phyloP scores from a whole-genome alignment of 768 basidiomycete species.

The Pulveroboletus sp. region DNA sequence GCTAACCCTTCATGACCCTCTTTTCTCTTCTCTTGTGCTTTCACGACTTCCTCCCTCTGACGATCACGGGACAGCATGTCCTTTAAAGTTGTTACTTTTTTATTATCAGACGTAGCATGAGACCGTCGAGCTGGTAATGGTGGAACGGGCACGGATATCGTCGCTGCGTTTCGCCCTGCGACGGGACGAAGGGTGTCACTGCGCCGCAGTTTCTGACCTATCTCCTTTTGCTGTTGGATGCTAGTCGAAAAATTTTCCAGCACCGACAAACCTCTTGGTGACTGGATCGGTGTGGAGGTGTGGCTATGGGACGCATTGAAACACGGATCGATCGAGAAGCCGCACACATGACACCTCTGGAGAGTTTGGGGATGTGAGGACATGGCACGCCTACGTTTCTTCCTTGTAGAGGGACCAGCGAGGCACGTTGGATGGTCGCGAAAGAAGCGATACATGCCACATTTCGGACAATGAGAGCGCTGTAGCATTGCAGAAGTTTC shows the following conservation, averaged over 20 bases:
- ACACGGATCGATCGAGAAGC: conserved; percentile 8
- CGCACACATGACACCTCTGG: conserved; percentile 20
- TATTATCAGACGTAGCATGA: conserved; percentile 35
- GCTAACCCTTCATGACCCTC: conserved; percentile 41
- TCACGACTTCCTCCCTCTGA: conserved; percentile 35
- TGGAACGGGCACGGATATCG: neutral
- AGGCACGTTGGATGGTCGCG: conserved; percentile 36
- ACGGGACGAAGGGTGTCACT: neutral
- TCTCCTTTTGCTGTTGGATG: neutral
- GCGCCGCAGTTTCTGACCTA: neutral
- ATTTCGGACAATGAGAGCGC: conserved; percentile 43
- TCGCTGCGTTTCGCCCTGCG: neutral
- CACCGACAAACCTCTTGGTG: neutral
- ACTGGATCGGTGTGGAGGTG: neutral
- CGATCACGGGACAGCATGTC: conserved; percentile 61
- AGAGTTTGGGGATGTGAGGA: conserved; percentile 1
- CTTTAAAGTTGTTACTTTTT: conserved; percentile 47
- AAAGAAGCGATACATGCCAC: conserved; percentile 46
- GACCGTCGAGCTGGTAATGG: conserved; percentile 23
- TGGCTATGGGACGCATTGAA: neutral
- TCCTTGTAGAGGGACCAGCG: conserved; percentile 22
- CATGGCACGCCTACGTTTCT: conserved; percentile 9
- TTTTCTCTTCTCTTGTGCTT: conserved; percentile 18
- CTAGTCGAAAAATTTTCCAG: neutral
- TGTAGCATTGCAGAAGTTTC: conserved; percentile 19